Percentiles rank a stretch among this genome's conserved stretches.
Evolutionary conservation across 2,329 filamentous ascomycete species (phyloP).

Genomic region (Cladorrhinum sp.): DNA sequence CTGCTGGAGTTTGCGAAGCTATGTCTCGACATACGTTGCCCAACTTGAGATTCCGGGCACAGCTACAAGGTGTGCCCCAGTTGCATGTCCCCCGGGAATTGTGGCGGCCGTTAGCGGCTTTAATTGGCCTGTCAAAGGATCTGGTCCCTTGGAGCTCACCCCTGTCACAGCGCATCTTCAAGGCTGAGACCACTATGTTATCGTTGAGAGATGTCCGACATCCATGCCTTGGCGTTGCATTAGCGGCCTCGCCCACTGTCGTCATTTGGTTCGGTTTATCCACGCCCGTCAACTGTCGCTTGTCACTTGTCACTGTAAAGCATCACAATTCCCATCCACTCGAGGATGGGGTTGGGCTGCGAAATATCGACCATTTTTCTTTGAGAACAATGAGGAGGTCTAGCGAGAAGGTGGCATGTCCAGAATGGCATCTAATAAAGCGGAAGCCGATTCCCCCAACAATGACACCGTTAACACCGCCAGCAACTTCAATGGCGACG

Average conservation of each 20-base stretch:
- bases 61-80: slow-evolving; percentile 7
- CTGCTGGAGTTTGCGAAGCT: slow-evolving; percentile 1
- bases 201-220: slow-evolving; percentile 8
- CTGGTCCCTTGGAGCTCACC: slow-evolving; percentile 9
- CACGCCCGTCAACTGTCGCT: too few relatives aligned
- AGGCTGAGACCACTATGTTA: slow-evolving; percentile 22
- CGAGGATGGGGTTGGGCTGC: background rate
- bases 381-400: slow-evolving; percentile 22
- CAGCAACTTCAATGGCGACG: slow-evolving; percentile 14
- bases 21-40: slow-evolving; percentile 2
- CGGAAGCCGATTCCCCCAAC: slow-evolving; percentile 1
- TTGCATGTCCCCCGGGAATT: background rate
- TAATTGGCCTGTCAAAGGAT: slow-evolving; percentile 12
- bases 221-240: slow-evolving; percentile 4
- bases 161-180: slow-evolving; percentile 16
- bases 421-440: slow-evolving; percentile 20
- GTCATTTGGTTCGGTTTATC: slow-evolving; percentile 12
- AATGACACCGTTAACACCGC: slow-evolving; percentile 18
- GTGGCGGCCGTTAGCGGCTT: background rate
- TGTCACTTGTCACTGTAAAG: background rate
- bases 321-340: background rate
- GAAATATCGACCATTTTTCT: background rate
- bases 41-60: background rate
- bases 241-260: slow-evolving; percentile 15
- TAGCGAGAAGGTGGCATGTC: slow-evolving; percentile 10